phyloP scores from a whole-genome alignment of 2,329 filamentous ascomycete genomes.

The Lecanosticta acicola region DNA sequence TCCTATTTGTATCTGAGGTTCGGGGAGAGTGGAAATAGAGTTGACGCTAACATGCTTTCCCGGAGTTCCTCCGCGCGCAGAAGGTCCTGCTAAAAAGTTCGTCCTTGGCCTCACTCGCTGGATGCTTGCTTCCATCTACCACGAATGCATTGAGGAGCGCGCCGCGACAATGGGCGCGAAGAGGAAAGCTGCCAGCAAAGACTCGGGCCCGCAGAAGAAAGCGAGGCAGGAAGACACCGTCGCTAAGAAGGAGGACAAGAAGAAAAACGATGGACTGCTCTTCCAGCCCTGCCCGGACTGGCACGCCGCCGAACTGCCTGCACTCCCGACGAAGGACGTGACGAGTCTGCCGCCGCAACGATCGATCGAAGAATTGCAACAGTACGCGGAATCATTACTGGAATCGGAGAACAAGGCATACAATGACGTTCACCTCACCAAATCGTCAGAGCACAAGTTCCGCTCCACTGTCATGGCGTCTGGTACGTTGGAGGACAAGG shows the following conservation, averaged over 20 bases:
- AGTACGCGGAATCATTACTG: slow-evolving; percentile 68
- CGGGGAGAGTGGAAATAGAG: neutral
- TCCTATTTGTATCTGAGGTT: neutral
- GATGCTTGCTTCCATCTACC: neutral
- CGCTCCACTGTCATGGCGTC: slow-evolving; percentile 95
- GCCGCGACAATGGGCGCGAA: slow-evolving; percentile 32
- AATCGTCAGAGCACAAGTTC: slow-evolving; percentile 89
- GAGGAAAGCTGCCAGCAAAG: slow-evolving; percentile 29
- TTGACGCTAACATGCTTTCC: neutral
- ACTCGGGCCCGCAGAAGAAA: slow-evolving; percentile 28
- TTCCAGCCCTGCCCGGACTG: slow-evolving; percentile 62
- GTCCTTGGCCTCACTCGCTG: neutral
- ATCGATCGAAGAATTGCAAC: slow-evolving; percentile 55
- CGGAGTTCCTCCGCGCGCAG: neutral
- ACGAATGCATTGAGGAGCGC: neutral
- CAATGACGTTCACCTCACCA: slow-evolving; percentile 61
- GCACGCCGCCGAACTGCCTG: slow-evolving; percentile 55
- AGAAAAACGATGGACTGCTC: slow-evolving; percentile 12
- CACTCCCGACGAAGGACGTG: slow-evolving; percentile 44
- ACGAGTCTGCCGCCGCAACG: slow-evolving; percentile 45
- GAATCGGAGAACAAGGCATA: slow-evolving; percentile 75
- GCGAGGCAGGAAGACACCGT: slow-evolving; percentile 20
- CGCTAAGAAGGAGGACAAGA: slow-evolving; percentile 11
- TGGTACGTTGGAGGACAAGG: slow-evolving; percentile 92
- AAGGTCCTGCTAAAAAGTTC: slow-evolving; percentile 1